phyloP scores from a whole-genome alignment of 805 yeast species.

The Lachancea nothofagi region DNA sequence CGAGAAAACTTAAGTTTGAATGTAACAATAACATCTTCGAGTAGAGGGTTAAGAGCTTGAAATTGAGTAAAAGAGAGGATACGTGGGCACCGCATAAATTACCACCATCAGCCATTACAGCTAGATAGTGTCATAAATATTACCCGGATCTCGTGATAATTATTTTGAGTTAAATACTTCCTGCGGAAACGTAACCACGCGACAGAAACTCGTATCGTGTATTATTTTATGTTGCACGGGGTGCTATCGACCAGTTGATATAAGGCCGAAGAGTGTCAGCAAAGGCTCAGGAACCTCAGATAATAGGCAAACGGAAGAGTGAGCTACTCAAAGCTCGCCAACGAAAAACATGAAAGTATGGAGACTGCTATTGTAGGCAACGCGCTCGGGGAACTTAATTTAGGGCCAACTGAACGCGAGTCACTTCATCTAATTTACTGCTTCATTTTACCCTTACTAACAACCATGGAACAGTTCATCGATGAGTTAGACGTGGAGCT shows the following conservation, averaged over 20 bases:
- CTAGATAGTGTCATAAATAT: too few relatives aligned
- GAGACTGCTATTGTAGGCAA: background rate
- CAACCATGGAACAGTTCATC: slow-evolving; percentile 55
- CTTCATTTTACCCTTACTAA: slow-evolving; percentile 1
- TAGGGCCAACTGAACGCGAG: too few relatives aligned
- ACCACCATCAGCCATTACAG: too few relatives aligned
- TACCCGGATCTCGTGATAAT: slow-evolving; percentile 2
- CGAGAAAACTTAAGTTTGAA: too few relatives aligned
- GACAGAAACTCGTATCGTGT: background rate
- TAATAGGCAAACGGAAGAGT: background rate
- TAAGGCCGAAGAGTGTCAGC: too few relatives aligned
- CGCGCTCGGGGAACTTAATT: too few relatives aligned
- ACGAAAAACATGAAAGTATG: slow-evolving; percentile 8
- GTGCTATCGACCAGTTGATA: background rate
- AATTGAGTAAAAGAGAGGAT: too few relatives aligned
- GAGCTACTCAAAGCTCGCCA: background rate
- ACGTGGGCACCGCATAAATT: too few relatives aligned
- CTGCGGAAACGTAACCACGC: background rate
- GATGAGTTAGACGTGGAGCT: slow-evolving; percentile 91
- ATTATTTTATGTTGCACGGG: slow-evolving; percentile 1
- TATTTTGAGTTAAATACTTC: background rate
- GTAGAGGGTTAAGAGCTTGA: too few relatives aligned
- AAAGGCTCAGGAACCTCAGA: too few relatives aligned
- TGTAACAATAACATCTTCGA: too few relatives aligned
- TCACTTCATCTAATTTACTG: background rate